These are phyloP conservation scores for Obba rivulosa DNA, from an alignment of 768 basidiomycete genomes.

Conservation along the genomic window DNA sequence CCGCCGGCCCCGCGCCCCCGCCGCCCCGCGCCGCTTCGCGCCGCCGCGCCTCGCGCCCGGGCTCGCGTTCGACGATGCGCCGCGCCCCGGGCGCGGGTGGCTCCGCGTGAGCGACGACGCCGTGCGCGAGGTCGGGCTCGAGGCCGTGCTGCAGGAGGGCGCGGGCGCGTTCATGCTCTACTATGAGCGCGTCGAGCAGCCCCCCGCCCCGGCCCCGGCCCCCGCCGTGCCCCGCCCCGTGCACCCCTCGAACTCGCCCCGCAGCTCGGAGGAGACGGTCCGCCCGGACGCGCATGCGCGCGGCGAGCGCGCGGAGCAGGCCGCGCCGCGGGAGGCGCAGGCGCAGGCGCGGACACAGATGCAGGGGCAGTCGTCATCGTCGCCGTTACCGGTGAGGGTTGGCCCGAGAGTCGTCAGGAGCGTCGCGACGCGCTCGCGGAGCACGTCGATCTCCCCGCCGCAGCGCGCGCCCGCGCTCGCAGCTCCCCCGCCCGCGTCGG, in stretches of 20 bases:
- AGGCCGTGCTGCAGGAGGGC: conserved; percentile 69
- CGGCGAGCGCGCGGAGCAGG: too few relatives aligned
- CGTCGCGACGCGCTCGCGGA: conserved; percentile 12
- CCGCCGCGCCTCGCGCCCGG: conserved; percentile 38
- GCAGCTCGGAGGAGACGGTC: conserved; percentile 63
- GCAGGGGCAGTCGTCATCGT: background rate
- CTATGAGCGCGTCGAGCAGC: conserved; percentile 66
- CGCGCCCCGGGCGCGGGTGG: conserved; percentile 65
- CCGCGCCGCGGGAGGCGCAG: background rate
- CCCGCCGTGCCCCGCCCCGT: too few relatives aligned
- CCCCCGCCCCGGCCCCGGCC: background rate
- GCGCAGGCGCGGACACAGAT: conserved; percentile 3
- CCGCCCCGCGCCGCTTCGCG: conserved; percentile 32
- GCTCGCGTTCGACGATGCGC: conserved; percentile 44
- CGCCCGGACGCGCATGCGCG: conserved; percentile 30
- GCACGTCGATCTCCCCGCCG: conserved; percentile 12
- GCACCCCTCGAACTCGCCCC: conserved; percentile 25
- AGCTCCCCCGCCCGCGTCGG: too few relatives aligned
- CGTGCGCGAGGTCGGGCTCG: conserved; percentile 71
- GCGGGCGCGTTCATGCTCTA: conserved; percentile 89
- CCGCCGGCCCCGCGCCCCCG: conserved; percentile 60
- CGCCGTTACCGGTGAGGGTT: conserved; percentile 2
- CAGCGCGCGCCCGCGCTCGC: conserved; percentile 4
- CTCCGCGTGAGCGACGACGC: conserved; percentile 83
- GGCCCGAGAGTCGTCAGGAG: conserved; percentile 18